phyloP scores from a whole-genome alignment of 176 grass and related monocot species.

The Phoenix roebelenii region DNA sequence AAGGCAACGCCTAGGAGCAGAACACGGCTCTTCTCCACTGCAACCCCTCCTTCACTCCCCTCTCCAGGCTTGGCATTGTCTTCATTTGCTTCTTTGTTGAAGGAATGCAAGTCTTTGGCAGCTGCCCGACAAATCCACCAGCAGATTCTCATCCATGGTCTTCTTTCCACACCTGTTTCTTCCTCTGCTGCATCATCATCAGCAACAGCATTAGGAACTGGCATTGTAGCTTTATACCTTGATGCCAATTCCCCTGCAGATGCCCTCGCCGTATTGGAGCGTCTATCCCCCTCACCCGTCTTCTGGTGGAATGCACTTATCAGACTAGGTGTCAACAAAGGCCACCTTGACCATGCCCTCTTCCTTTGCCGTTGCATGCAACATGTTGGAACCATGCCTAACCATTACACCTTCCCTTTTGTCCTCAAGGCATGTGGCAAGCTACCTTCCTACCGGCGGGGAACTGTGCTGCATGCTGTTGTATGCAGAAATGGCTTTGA shows the following conservation, averaged over 20 bases:
- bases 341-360: conserved; percentile 47
- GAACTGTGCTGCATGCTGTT: conserved; percentile 52
- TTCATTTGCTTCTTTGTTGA: conserved; percentile 3
- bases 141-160: conserved; percentile 10
- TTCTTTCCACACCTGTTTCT: not conserved
- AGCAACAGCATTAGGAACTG: conserved; percentile 5
- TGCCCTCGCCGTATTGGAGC: conserved; percentile 45
- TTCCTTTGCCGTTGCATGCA: conserved; percentile 49
- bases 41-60: not conserved
- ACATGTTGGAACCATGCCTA: conserved; percentile 44
- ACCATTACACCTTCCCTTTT: conserved; percentile 79
- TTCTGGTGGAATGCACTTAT: conserved; percentile 71
- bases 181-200: not conserved
- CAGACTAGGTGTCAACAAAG: conserved; percentile 45
- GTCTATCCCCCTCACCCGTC: conserved; percentile 33
- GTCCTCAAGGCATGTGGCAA: conserved; percentile 63
- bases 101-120: conserved; percentile 8
- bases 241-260: conserved; percentile 7
- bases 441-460: conserved; percentile 57
- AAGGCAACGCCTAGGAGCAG: conserved; percentile 4
- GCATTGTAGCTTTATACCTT: conserved; percentile 16
- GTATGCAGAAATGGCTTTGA: conserved; percentile 59
- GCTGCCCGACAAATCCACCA: conserved; percentile 10
- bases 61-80: not conserved
- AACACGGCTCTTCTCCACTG: conserved; percentile 5